phyloP scores from a whole-genome alignment of 495 filamentous ascomycete genomes.

The Xylaria nigripes region DNA sequence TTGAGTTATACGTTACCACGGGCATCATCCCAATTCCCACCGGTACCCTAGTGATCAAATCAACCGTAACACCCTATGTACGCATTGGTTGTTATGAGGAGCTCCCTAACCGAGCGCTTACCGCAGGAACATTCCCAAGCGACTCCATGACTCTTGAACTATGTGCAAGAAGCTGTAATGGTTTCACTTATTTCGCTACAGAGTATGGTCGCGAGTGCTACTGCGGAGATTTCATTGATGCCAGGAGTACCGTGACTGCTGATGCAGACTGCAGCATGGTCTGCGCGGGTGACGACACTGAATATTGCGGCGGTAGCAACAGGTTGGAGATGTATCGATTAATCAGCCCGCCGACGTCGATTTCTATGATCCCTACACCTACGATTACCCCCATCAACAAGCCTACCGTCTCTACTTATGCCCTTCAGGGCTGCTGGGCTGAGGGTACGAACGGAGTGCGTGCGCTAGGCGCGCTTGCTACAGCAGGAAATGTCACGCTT shows the following conservation, averaged over 20 bases:
- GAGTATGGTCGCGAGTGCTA: constrained; percentile 35
- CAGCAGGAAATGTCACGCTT: constrained; percentile 32
- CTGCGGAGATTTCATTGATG: constrained; percentile 29
- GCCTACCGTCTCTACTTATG: constrained; percentile 30
- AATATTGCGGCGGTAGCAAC: constrained; percentile 31
- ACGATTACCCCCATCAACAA: constrained; percentile 16
- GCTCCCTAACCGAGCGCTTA: constrained; percentile 32
- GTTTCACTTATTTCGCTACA: constrained; percentile 27
- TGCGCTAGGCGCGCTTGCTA: constrained; percentile 19
- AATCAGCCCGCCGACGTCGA: constrained; percentile 12
- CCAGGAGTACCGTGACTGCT: constrained; percentile 20
- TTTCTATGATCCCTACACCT: constrained; percentile 7
- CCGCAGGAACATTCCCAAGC: constrained; percentile 22
- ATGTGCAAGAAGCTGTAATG: constrained; percentile 24
- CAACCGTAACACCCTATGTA: constrained; percentile 27
- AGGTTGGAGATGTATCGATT: constrained; percentile 27
- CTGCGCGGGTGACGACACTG: constrained; percentile 22
- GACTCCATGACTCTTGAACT: constrained; percentile 30
- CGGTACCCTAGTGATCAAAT: constrained; percentile 26
- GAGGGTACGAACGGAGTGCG: constrained; percentile 26
- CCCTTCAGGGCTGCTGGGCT: constrained; percentile 37
- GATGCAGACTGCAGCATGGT: constrained; percentile 30
- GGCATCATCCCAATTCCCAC: constrained; percentile 24
- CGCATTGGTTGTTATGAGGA: constrained; percentile 42
- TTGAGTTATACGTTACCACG: constrained; percentile 40